phyloP scores from a whole-genome alignment of 2,329 filamentous ascomycete genomes.

The Penicillium brasilianum region DNA sequence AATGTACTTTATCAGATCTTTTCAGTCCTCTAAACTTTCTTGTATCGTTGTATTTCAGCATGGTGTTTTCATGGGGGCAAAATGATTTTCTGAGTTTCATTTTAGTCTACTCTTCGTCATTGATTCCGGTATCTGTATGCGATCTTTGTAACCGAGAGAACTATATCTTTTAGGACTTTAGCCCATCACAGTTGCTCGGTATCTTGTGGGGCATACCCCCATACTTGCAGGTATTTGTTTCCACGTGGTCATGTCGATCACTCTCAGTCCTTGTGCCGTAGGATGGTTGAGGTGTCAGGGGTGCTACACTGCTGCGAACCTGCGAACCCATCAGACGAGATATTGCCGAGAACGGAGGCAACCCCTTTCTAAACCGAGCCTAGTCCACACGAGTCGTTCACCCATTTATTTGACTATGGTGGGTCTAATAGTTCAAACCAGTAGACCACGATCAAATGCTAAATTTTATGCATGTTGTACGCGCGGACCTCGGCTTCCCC shows the following conservation, averaged over 20 bases:
- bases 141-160: not conserved
- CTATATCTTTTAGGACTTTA: not conserved
- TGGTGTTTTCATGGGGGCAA: not conserved
- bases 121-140: not conserved
- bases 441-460: slow-evolving; percentile 12
- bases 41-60: not conserved
- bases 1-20: not conserved
- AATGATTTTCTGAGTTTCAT: not conserved
- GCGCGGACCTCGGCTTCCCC: slow-evolving; percentile 36
- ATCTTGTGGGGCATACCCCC: not conserved
- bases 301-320: no score
- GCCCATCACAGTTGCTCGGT: not conserved
- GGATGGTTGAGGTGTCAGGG: no score
- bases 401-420: not conserved
- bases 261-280: not conserved
- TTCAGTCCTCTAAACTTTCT: not conserved
- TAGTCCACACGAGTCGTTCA: not conserved
- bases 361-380: not conserved
- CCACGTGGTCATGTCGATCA: not conserved
- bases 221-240: not conserved
- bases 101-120: not conserved
- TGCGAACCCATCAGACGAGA: not conserved
- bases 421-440: not conserved
- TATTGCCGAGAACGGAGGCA: not conserved
- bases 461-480: slow-evolving; percentile 4